These are phyloP conservation scores for Vicia faba DNA, from an alignment of 306 rosid genomes.

Conservation along the genomic window DNA sequence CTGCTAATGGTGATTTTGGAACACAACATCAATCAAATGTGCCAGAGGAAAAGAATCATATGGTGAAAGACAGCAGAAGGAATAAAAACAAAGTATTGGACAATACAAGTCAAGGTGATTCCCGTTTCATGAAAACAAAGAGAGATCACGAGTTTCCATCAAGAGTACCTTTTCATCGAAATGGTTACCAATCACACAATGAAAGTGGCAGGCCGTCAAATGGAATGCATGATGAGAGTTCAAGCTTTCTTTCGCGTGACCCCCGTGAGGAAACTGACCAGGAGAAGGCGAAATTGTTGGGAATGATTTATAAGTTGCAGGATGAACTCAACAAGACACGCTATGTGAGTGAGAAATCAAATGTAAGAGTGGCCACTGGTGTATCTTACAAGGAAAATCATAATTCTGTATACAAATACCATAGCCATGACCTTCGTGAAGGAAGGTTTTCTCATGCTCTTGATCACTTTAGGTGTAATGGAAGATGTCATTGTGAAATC, in stretches of 20 bases:
- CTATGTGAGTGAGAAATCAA: slow-evolving; percentile 40
- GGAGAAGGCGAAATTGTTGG: slow-evolving; percentile 62
- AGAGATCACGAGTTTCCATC: slow-evolving; percentile 49
- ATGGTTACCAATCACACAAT: slow-evolving; percentile 43
- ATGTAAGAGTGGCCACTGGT: slow-evolving; percentile 45
- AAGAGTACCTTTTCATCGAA: slow-evolving; percentile 43
- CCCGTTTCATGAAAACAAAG: slow-evolving; percentile 44
- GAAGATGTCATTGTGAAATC: slow-evolving; percentile 50
- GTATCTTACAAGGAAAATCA: slow-evolving; percentile 45
- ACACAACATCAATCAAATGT: slow-evolving; percentile 43
- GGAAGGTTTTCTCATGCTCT: slow-evolving; percentile 47
- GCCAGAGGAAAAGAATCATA: slow-evolving; percentile 44
- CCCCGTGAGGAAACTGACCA: slow-evolving; percentile 46
- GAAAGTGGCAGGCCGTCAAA: slow-evolving; percentile 47
- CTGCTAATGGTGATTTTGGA: slow-evolving; percentile 40
- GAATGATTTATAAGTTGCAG: slow-evolving; percentile 66
- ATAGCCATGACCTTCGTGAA: slow-evolving; percentile 43
- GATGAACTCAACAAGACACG: slow-evolving; percentile 54
- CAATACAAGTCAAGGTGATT: slow-evolving; percentile 45
- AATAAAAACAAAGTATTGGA: slow-evolving; percentile 46
- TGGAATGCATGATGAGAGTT: slow-evolving; percentile 46
- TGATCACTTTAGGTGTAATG: slow-evolving; percentile 44
- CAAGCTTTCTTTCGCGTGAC: slow-evolving; percentile 53
- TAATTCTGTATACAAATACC: slow-evolving; percentile 41
- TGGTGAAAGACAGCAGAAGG: slow-evolving; percentile 40